phyloP scores from a whole-genome alignment of 106 monocot species.

The Dendrobium chrysotoxum region DNA sequence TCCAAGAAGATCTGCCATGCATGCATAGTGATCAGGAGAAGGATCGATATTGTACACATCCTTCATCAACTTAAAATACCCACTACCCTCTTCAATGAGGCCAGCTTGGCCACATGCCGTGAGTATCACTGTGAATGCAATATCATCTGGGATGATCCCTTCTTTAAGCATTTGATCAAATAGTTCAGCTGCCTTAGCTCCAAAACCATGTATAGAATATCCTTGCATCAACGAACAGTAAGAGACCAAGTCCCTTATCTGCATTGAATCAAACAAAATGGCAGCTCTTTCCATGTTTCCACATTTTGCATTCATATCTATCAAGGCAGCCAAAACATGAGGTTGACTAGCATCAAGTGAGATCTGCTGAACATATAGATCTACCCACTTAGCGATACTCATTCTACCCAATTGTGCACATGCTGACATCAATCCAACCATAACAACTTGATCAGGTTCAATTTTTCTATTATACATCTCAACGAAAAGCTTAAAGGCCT shows the following conservation, averaged over 20 bases:
- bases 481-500: conserved; percentile 54
- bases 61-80: conserved; percentile 53
- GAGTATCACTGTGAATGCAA: conserved; percentile 59
- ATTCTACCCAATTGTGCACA: conserved; percentile 53
- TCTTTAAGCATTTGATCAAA: conserved; percentile 54
- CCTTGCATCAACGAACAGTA: conserved; percentile 85
- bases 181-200: conserved; percentile 43
- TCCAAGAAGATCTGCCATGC: conserved; percentile 76
- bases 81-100: conserved; percentile 56
- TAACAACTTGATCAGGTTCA: conserved; percentile 47
- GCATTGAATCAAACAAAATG: conserved; percentile 44
- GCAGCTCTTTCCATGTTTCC: conserved; percentile 68
- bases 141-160: conserved; percentile 42
- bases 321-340: conserved; percentile 37
- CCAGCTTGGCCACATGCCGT: conserved; percentile 68
- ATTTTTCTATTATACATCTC: conserved; percentile 38
- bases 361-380: conserved; percentile 25
- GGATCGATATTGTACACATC: conserved; percentile 33
- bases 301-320: conserved; percentile 87
- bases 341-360: conserved; percentile 22
- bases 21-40: conserved; percentile 58
- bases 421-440: conserved; percentile 70
- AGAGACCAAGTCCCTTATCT: conserved; percentile 37
- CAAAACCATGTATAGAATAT: conserved; percentile 59
- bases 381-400: conserved; percentile 46